Percentiles rank a stretch among this genome's conserved stretches.
Conservation (phyloP, 1,139 yeast species). For the Geotrichum australiense region DNA sequence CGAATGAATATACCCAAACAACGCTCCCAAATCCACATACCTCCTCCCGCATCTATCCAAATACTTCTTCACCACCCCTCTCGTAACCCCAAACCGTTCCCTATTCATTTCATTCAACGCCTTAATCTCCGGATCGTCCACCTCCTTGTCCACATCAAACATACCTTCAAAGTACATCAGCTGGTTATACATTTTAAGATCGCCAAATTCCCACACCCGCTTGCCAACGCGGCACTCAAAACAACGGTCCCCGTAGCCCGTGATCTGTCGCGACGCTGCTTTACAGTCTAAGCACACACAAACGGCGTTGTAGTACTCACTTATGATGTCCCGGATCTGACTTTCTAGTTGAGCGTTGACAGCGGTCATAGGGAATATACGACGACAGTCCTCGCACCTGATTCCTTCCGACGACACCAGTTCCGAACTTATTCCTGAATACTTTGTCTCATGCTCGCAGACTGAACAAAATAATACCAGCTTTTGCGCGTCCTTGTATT, state of each 20-base stretch:
- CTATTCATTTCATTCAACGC: constrained; percentile 81
- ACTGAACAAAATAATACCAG: constrained; percentile 50
- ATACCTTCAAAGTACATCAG: constrained; percentile 68
- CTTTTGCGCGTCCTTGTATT: constrained; percentile 61
- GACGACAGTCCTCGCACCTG: constrained; percentile 55
- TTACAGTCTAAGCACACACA: constrained; percentile 86
- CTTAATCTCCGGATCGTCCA: constrained; percentile 33
- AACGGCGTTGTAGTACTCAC: constrained; percentile 81
- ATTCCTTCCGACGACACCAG: constrained; percentile 62
- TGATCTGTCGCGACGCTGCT: constrained; percentile 70
- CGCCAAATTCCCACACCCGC: constrained; percentile 71
- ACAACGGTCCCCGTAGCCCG: constrained; percentile 87
- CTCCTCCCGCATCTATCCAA: constrained; percentile 82
- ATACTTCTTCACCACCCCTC: constrained; percentile 66
- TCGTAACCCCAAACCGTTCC: constrained; percentile 48
- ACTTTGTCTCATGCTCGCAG: constrained; percentile 58
- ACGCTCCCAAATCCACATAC: constrained; percentile 77
- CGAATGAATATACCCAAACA: constrained; percentile 47
- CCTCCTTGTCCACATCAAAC: constrained; percentile 65
- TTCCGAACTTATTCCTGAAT: constrained; percentile 63
- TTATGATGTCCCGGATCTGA: constrained; percentile 60
- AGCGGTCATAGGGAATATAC: constrained; percentile 45
- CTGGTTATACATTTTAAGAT: constrained; percentile 80
- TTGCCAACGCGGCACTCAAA: constrained; percentile 56
- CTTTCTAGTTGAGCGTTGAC: constrained; percentile 68